Conservation (phyloP, 768 basidiomycete genomes). For the Xanthoconium stramineum region DNA sequence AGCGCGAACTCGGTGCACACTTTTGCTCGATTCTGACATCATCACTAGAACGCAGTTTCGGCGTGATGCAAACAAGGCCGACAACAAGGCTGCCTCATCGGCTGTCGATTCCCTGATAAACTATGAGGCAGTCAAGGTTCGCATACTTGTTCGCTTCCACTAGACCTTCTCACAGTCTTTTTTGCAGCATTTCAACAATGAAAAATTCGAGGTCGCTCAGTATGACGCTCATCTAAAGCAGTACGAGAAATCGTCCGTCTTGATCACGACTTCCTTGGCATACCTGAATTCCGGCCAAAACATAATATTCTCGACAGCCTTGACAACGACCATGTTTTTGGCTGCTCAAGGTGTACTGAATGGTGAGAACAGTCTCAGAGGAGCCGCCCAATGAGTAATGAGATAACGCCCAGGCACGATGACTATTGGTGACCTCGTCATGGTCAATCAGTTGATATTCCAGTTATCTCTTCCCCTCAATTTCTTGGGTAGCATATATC, state of each 20-base stretch:
- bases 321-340: constrained; percentile 94
- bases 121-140: constrained; percentile 96
- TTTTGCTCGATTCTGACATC: neutral
- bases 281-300: constrained; percentile 96
- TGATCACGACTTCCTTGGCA: constrained; percentile 92
- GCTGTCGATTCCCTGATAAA: constrained; percentile 97
- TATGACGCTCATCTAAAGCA: constrained; percentile 85
- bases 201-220: constrained; percentile 83
- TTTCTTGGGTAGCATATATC: constrained; percentile 95
- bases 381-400: neutral
- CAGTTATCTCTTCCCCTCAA: constrained; percentile 95
- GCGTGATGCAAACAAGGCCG: constrained; percentile 91
- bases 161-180: neutral
- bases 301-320: constrained; percentile 89
- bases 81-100: constrained; percentile 92
- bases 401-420: constrained; percentile 66
- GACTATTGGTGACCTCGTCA: constrained; percentile 97
- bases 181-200: constrained; percentile 93
- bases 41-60: constrained; percentile 80
- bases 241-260: constrained; percentile 90
- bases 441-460: constrained; percentile 99
- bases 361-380: constrained; percentile 42
- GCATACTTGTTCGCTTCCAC: constrained; percentile 3
- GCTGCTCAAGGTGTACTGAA: constrained; percentile 93
- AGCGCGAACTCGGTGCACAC: constrained; percentile 8